Evolutionary conservation across 108 stramenopile genomes (phyloP).

Genomic region (Cyclostephanos tholiformis): DNA sequence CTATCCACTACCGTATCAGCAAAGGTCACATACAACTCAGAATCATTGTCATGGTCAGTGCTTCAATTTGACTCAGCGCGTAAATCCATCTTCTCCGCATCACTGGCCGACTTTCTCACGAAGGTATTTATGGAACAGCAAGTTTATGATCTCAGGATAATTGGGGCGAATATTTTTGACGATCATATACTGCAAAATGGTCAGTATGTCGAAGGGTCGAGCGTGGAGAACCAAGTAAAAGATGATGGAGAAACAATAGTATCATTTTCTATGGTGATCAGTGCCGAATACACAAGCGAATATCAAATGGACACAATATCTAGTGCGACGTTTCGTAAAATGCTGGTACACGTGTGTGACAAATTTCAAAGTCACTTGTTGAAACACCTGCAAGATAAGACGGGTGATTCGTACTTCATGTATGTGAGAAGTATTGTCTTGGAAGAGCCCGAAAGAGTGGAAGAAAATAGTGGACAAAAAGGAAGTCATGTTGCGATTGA

Average conservation of each 20-base stretch:
- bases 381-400: conserved; percentile 17
- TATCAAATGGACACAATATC: conserved; percentile 11
- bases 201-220: neutral
- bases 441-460: neutral
- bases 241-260: neutral
- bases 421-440: conserved; percentile 31
- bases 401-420: conserved; percentile 34
- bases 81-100: neutral
- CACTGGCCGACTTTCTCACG: conserved; percentile 11
- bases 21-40: neutral
- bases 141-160: conserved; percentile 7
- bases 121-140: conserved; percentile 9
- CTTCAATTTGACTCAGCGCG: conserved; percentile 5
- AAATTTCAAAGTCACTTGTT: conserved; percentile 45
- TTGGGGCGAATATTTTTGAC: neutral
- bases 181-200: conserved; percentile 10
- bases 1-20: conserved; percentile 6
- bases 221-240: neutral
- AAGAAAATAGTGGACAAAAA: neutral
- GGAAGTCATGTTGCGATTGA: neutral
- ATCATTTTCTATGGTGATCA: conserved; percentile 24
- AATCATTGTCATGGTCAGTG: neutral
- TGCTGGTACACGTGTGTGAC: conserved; percentile 37
- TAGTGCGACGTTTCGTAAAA: conserved; percentile 28
- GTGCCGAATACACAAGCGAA: conserved; percentile 31